A percentile compares a stretch with the other conserved stretches of the same genome.
Evolutionary conservation across 306 rosid species (phyloP).

Genomic region (Gynostemma pentaphyllum): DNA sequence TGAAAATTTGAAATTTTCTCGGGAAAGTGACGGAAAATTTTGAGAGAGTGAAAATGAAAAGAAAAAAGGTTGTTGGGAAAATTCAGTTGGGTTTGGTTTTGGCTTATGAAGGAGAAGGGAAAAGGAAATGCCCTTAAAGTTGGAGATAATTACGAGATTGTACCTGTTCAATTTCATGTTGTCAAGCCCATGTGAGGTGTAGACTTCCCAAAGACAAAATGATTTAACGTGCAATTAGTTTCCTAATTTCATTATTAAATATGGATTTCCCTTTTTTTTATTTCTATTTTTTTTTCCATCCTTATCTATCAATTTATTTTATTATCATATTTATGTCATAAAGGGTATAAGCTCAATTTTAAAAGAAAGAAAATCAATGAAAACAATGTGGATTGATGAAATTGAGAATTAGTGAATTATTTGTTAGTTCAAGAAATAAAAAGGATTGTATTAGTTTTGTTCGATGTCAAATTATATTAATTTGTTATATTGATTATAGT

Average conservation of each 20-base stretch:
- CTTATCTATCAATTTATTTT: no score
- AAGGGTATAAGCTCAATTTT: no score
- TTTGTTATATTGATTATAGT: no score
- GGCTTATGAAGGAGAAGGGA: background rate
- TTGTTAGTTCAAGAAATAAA: no score
- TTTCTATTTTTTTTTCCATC: no score
- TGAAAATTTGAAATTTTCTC: background rate
- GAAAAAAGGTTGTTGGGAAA: background rate
- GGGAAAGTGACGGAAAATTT: background rate
- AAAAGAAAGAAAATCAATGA: no score
- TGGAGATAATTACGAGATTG: conserved; percentile 55
- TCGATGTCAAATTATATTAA: no score
- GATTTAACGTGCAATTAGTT: conserved; percentile 14
- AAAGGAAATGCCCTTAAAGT: conserved; percentile 12
- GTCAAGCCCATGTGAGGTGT: conserved; percentile 22
- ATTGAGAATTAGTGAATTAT: no score
- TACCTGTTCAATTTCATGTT: conserved; percentile 3
- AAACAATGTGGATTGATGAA: no score
- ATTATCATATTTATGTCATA: no score
- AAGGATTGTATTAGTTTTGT: no score
- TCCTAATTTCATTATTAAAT: background rate
- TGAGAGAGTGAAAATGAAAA: background rate
- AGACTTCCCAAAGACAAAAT: background rate
- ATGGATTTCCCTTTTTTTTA: no score
- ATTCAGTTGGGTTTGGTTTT: background rate